Evolutionary conservation across 2,329 filamentous ascomycete species (phyloP), one percentile per base, ranked within the genome.

Genomic region (Colletotrichum tropicicola): DNA sequence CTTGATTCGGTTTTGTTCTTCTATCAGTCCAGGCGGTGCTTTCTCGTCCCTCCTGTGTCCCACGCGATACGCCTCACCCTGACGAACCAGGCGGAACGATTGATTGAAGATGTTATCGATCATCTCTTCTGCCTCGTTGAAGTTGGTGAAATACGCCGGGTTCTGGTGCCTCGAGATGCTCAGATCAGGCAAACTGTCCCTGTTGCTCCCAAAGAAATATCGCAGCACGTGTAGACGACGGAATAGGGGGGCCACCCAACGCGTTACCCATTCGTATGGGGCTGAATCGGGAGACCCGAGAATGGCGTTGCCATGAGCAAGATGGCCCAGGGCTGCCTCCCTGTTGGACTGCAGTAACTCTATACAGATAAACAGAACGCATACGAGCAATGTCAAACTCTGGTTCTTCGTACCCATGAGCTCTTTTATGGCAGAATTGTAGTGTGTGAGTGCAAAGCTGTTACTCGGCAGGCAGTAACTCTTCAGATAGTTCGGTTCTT

Each of bases 361-460:
- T 53, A 87, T 80, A 65, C 83, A 85, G 21, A 84, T 80, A 61
- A 86, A 85, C 23, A 87, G 73, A 0, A 85, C 71, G 65, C 83
- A 85, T 5, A 80, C 80, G 4, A 85, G 73, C 15, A 86, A 69
- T 0, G 75, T 74, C 0, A 78, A 1, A 68, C 69, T 25, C 64
- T 54, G 39, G 37, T 59, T 55, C 27, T 48, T 15, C 19, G 77
- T 74, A 1, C 73, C 71, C 27, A 74, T 71, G 10, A 67, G 28
- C 19, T 65, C 27, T 4, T 47, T 55, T 6, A 65, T 65, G 62
- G 76, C 70, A 70, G 75, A 69, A 12, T 74, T 70, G 43, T 70
- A 69, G 1, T 75, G 70, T 53, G 76, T 76, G 19, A 67, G 23
- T 1, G 60, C 49, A 17, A 67, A 25, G 15, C 28, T 28, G 30